phyloP scores from a whole-genome alignment of 495 filamentous ascomycete genomes.

The Neurospora cerealis region DNA sequence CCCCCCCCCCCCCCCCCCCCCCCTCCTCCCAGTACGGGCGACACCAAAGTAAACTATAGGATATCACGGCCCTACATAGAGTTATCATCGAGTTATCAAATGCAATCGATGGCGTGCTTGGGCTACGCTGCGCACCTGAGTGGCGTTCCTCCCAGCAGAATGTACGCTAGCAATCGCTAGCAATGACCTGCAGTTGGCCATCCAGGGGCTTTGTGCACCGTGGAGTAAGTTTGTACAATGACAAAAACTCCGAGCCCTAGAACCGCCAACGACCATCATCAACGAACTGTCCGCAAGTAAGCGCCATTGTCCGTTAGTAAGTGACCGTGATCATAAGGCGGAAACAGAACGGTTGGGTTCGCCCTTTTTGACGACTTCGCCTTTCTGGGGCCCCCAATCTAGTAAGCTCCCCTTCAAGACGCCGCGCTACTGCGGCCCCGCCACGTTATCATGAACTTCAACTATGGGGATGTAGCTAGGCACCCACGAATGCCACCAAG shows the following conservation, averaged over 20 bases:
- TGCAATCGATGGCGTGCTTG: not conserved
- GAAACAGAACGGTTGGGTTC: not conserved
- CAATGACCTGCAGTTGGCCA: not conserved
- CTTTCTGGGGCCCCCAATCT: not conserved
- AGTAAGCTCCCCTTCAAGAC: not conserved
- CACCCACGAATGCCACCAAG: not conserved
- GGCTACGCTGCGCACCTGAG: not conserved
- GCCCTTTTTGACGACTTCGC: not conserved
- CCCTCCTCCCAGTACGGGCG: too few relatives aligned
- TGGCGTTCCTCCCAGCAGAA: not conserved
- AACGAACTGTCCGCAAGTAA: not conserved
- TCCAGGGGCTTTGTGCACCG: not conserved
- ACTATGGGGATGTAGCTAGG: not conserved
- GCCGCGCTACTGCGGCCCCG: not conserved
- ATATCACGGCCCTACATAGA: not conserved
- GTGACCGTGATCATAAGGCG: not conserved
- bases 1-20: too few relatives aligned
- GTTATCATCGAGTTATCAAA: not conserved
- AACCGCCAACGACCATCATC: not conserved
- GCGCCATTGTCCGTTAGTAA: not conserved
- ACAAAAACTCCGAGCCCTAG: not conserved
- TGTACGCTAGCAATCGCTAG: not conserved
- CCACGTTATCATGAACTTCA: not conserved
- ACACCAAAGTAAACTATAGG: not conserved
- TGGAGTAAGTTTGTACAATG: not conserved